Percentiles rank a stretch among this genome's conserved stretches.
phyloP scores from a whole-genome alignment of 495 filamentous ascomycete species.

The Trichoderma reesei region DNA sequence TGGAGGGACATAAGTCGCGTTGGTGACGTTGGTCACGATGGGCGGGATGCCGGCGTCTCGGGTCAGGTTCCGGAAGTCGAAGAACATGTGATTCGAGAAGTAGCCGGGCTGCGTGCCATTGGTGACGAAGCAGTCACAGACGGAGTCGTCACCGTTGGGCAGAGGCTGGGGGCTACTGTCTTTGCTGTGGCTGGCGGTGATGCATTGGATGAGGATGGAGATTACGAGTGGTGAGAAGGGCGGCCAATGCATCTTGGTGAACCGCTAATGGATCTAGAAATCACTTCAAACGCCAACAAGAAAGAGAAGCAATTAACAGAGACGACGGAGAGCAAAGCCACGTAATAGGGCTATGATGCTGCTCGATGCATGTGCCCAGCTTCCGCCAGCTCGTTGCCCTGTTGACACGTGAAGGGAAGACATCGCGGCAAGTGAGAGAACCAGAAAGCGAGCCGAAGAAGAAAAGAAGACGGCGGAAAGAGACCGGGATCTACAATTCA shows the following conservation, averaged over 20 bases:
- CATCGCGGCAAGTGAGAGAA: background rate
- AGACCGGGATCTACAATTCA: background rate
- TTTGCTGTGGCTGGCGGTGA: background rate
- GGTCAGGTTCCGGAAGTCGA: slow-evolving; percentile 52
- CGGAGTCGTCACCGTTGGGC: slow-evolving; percentile 17
- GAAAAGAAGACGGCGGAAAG: background rate
- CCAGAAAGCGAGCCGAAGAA: background rate
- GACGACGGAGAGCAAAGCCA: too few species aligned
- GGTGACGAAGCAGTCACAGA: slow-evolving; percentile 40
- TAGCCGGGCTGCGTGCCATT: slow-evolving; percentile 40
- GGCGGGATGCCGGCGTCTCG: slow-evolving; percentile 28
- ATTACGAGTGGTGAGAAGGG: background rate
- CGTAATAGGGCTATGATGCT: too few species aligned
- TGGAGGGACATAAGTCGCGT: slow-evolving; percentile 21
- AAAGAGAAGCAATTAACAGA: background rate
- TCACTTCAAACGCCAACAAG: background rate
- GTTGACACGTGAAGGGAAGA: background rate
- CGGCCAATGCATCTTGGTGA: background rate
- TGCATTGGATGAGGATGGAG: background rate
- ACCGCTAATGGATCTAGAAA: background rate
- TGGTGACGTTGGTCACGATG: slow-evolving; percentile 24
- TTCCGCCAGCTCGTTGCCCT: too few species aligned
- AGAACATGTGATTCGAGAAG: slow-evolving; percentile 56
- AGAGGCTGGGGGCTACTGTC: slow-evolving; percentile 1
- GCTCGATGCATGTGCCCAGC: too few species aligned